Evolutionary conservation across 495 filamentous ascomycete species (phyloP), one percentile per base, ranked within the genome.

Genomic region (Evernia prunastri): DNA sequence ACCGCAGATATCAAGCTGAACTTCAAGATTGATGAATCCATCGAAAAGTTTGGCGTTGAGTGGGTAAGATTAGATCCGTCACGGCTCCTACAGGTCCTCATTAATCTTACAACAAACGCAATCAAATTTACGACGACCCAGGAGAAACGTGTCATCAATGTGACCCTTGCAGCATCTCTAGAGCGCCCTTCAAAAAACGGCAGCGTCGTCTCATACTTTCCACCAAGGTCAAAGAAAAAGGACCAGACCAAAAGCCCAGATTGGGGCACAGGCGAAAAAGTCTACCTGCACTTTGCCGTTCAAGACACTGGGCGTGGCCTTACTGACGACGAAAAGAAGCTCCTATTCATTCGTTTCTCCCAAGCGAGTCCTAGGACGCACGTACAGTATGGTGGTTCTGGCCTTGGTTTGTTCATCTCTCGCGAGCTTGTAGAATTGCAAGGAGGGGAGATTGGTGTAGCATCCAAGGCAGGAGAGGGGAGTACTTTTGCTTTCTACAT

Each of bases 401-500:
- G 91, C 0, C 80, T 96, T 4, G 91, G 91, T 0, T 78, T 96
- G 7, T 95, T 92, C 75, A 92, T 95, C 61, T 90, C 86, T 36
- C 78, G 88, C 43, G 84, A 87, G 60, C 76, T 96, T 11, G 89
- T 87, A 25, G 89, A 93, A 67, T 71, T 94, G 17, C 89, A 92
- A 75, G 90, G 90, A 27, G 91, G 91, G 9, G 88, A 91, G 64
- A 92, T 95, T 62, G 90, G 89, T 3, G 89, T 94, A 1, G 79
- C 83, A 23, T 90, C 88, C 4, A 80, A 85, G 67, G 78, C 86
- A 59, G 89, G 86, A 11, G 73, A 85, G 47, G 91, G 91, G 23
- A 91, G 87, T 71, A 92, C 88, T 0, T 96, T 96, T 75, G 88
- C 87, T 18, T 96, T 96, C 72, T 93, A 91, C 71, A 83, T 92